Base-by-base conservation (phyloP, 108 stramenopile species). In the Discostella stelligeroides region DNA sequence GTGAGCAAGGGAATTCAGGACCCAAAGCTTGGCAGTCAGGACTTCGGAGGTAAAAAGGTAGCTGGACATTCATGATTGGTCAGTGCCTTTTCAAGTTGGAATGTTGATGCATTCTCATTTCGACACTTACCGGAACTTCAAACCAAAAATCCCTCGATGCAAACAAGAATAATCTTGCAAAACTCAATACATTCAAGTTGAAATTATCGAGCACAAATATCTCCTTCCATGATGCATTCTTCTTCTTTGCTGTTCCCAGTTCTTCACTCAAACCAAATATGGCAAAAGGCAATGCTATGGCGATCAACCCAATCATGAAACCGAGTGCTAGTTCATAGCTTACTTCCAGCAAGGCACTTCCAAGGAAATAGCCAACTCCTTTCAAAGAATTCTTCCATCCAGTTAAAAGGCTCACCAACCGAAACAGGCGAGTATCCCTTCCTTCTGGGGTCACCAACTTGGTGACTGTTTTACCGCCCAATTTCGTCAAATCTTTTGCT, bases 301-400 rank as follows among this genome's bases (percentile, higher is more conserved):
- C 59, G 10, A 94, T 84, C 23, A 97, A 42, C 47, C 86, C 91
- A 71, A 97, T 95, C 88, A 97, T 94, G 41, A 86, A 62, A 53
- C 84, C 82, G 37, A 97, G 70, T 8, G 95, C 90, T 11, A 84
- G 63, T 42, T 91, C 85, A 63, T 94, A 96, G 55, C 63, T 79
- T 18, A 96, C 84, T 60, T 82, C 80, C 21, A 96, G 40, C 60
- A 96, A 70, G 5, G 90, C 87, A 63, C 84, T 85, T 25, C 95
- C 95, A 7, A 91, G 56, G 63, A 96, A 92, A 54, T 94, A 93
- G 37, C 95, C 95, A 12, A 96, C 92, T 37, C 97, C 97, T 76
- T 97, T 97, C 38, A 96, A 79, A 30, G 91, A 90, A 78, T 97
- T 97, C 66, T 97, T 97, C 93, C 92, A 94, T 47, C 97, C 97